Conservation (phyloP, 805 yeast species). For the Hanseniaspora mollemarum region DNA sequence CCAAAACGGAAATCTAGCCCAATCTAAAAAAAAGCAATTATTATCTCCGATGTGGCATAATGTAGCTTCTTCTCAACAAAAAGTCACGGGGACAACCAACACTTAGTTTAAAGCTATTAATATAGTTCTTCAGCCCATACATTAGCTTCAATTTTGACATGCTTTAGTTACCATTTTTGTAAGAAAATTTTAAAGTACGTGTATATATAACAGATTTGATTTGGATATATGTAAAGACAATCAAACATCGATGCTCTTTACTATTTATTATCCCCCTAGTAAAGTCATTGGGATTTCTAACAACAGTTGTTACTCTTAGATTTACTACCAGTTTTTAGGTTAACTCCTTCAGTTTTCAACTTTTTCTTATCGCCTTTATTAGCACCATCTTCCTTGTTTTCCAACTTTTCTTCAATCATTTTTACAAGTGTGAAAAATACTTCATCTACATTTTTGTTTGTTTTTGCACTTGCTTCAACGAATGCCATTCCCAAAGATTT, state of each 20-base stretch:
- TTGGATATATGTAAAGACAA: too few species aligned
- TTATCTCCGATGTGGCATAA: not conserved
- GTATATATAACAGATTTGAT: too few species aligned
- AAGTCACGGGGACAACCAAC: too few species aligned
- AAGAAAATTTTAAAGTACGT: too few species aligned
- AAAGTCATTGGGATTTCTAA: not conserved
- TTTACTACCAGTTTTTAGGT: constrained; percentile 2
- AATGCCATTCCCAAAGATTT: constrained; percentile 79
- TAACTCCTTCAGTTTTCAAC: constrained; percentile 8
- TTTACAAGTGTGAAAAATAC: constrained; percentile 83
- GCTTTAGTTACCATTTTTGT: too few species aligned
- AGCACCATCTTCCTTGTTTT: not conserved
- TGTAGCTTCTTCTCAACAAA: not conserved
- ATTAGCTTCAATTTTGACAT: too few species aligned
- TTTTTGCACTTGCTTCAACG: constrained; percentile 92
- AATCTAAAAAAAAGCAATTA: not conserved
- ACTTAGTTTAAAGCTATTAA: too few species aligned
- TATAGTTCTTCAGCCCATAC: too few species aligned
- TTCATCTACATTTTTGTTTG: constrained; percentile 81
- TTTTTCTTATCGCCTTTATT: not conserved
- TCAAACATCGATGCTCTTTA: too few species aligned
- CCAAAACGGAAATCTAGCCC: not conserved
- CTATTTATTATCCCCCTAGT: not conserved
- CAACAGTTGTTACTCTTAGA: constrained; percentile 9
- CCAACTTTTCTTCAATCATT: constrained; percentile 67